A percentile compares a stretch with the other conserved stretches of the same genome.
These are phyloP conservation scores for Curvularia verruculosa DNA, from an alignment of 2,329 filamentous ascomycete species.

Conservation along the genomic window DNA sequence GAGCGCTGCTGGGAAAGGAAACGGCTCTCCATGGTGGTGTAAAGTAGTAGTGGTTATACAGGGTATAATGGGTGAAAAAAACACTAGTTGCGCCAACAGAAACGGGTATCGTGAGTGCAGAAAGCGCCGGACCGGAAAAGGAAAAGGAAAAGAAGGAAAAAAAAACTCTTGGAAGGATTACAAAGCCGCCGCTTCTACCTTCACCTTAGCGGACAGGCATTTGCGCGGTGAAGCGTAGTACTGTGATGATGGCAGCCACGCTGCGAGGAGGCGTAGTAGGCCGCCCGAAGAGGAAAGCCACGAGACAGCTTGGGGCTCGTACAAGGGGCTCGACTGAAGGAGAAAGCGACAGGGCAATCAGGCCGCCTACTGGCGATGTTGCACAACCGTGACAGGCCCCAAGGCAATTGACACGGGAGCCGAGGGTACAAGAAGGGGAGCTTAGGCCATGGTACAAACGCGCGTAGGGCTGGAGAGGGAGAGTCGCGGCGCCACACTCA, in stretches of 20 bases:
- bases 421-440: constrained; percentile 20
- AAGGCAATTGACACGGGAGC: constrained; percentile 27
- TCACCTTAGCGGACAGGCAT: constrained; percentile 37
- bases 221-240: constrained; percentile 36
- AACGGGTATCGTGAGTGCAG: constrained; percentile 17
- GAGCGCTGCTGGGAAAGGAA: constrained; percentile 29
- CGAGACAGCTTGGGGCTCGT: constrained; percentile 16
- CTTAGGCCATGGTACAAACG: constrained; percentile 38
- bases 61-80: constrained; percentile 39
- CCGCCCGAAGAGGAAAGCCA: constrained; percentile 23
- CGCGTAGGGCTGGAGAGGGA: constrained; percentile 36
- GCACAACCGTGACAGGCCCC: constrained; percentile 47
- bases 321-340: constrained; percentile 16
- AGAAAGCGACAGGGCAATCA: constrained; percentile 29
- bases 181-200: constrained; percentile 16
- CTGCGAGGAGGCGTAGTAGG: constrained; percentile 37
- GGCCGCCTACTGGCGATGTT: constrained; percentile 39
- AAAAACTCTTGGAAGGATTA: constrained; percentile 6
- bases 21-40: constrained; percentile 39
- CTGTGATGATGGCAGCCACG: constrained; percentile 28
- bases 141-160: too few species aligned
- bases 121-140: constrained; percentile 12
- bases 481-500: constrained; percentile 16
- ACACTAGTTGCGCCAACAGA: constrained; percentile 13
- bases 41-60: constrained; percentile 33